Evolutionary conservation across 768 basidiomycete genomes (phyloP).

Genomic region (Collybiopsis confluens): DNA sequence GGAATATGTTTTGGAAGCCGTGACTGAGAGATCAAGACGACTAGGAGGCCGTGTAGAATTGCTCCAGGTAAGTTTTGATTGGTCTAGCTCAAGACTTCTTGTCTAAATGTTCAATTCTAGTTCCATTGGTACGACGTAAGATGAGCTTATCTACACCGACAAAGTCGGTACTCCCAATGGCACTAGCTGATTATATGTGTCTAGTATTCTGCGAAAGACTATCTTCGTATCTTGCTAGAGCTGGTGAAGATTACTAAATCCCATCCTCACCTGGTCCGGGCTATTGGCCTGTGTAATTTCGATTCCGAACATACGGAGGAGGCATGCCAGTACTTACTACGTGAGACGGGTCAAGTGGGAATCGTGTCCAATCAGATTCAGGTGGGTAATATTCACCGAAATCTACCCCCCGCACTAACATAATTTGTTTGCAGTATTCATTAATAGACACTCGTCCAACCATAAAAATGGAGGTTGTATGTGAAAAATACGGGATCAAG

Average conservation of each 20-base stretch:
- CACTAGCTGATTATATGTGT: background rate
- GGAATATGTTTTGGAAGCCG: slow-evolving; percentile 41
- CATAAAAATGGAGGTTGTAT: slow-evolving; percentile 53
- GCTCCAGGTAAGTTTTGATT: slow-evolving; percentile 41
- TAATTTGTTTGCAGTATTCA: slow-evolving; percentile 40
- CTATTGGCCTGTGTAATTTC: slow-evolving; percentile 57
- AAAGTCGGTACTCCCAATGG: too few species aligned
- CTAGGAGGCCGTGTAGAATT: slow-evolving; percentile 43
- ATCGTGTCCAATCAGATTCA: slow-evolving; percentile 62
- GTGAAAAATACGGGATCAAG: slow-evolving; percentile 48
- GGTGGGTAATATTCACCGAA: slow-evolving; percentile 24
- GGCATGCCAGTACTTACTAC: slow-evolving; percentile 36
- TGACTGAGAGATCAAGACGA: slow-evolving; percentile 46
- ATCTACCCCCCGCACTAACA: background rate
- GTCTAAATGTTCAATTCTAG: slow-evolving; percentile 20
- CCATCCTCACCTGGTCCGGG: slow-evolving; percentile 29
- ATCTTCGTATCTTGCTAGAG: slow-evolving; percentile 10
- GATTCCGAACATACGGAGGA: slow-evolving; percentile 50
- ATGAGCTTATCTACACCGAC: background rate
- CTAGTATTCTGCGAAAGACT: slow-evolving; percentile 13
- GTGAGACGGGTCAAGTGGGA: slow-evolving; percentile 45
- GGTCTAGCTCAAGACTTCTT: background rate
- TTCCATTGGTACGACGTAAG: slow-evolving; percentile 56
- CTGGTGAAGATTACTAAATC: slow-evolving; percentile 12
- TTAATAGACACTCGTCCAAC: slow-evolving; percentile 54